A percentile compares a stretch with the other conserved stretches of the same genome.
Evolutionary conservation across 805 yeast species (phyloP).

Genomic region (Kregervanrija pseudodelftensis): DNA sequence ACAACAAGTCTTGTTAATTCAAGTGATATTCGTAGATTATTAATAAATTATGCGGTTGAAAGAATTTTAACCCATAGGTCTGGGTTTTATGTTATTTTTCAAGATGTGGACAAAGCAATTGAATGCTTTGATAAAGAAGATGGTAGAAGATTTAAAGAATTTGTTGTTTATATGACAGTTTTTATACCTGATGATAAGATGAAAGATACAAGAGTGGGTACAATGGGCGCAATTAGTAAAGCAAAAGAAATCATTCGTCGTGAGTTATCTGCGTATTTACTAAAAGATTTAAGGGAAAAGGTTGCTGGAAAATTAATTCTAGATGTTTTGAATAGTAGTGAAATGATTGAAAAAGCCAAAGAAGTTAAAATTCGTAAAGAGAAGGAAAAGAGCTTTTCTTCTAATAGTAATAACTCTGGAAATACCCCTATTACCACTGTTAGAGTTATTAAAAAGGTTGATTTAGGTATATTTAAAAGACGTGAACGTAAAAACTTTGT

Average conservation of each 20-base stretch:
- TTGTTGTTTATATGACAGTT: constrained; percentile 50
- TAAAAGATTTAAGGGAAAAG: constrained; percentile 69
- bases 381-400: neutral
- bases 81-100: constrained; percentile 72
- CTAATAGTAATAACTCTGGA: neutral
- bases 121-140: constrained; percentile 55
- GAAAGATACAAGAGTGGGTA: constrained; percentile 22
- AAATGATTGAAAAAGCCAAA: constrained; percentile 25
- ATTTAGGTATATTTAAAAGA: constrained; percentile 8
- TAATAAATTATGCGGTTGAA: constrained; percentile 58
- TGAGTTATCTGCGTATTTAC: constrained; percentile 56
- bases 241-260: constrained; percentile 51
- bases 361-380: constrained; percentile 7
- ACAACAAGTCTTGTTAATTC: constrained; percentile 41
- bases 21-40: constrained; percentile 50
- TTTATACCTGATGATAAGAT: constrained; percentile 40
- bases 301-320: constrained; percentile 63
- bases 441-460: constrained; percentile 7
- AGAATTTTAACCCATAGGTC: constrained; percentile 52
- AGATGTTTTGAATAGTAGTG: constrained; percentile 50
- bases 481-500: constrained; percentile 5
- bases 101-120: constrained; percentile 49
- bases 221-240: constrained; percentile 40
- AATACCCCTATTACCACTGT: neutral
- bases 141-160: constrained; percentile 43